A percentile compares a stretch with the other conserved stretches of the same genome.
Conservation (phyloP, 2,329 filamentous ascomycete genomes). For the Nannizziopsis arthrosporioides region DNA sequence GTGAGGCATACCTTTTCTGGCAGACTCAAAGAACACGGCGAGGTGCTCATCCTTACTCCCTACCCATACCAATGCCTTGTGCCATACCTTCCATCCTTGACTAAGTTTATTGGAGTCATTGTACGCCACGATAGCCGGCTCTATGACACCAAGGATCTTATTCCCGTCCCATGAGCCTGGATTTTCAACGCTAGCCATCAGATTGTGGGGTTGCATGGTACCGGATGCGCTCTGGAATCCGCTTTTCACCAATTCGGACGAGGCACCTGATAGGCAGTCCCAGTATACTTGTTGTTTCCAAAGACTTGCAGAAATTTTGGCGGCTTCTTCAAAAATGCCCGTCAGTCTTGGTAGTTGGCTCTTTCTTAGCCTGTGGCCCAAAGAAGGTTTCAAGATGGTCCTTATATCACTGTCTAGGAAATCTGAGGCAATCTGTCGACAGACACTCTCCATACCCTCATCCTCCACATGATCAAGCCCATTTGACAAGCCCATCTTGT, state of each 20-base stretch:
- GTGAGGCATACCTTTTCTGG: too few relatives aligned
- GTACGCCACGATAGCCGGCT: slow-evolving; percentile 9
- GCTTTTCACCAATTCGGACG: neutral
- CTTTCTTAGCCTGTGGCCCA: neutral
- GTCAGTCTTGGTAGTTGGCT: neutral
- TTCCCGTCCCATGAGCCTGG: slow-evolving; percentile 2
- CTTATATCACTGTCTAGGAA: neutral
- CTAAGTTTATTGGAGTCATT: neutral
- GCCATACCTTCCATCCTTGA: slow-evolving; percentile 5
- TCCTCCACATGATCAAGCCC: too few relatives aligned
- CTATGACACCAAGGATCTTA: slow-evolving; percentile 7
- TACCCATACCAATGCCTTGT: slow-evolving; percentile 9
- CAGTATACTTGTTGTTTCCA: neutral
- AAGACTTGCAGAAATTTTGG: neutral
- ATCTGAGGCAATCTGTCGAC: neutral
- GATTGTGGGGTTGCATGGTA: slow-evolving; percentile 6
- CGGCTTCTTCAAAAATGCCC: neutral
- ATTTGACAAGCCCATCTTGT: too few relatives aligned
- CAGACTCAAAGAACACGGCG: too few relatives aligned
- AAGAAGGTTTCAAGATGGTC: neutral
- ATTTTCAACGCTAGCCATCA: neutral
- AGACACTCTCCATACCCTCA: too few relatives aligned
- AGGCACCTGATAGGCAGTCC: slow-evolving; percentile 2
- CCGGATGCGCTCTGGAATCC: slow-evolving; percentile 4
- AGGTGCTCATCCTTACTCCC: neutral